Percentiles rank a stretch among this genome's conserved stretches.
Evolutionary conservation across 805 yeast species (phyloP).

Genomic region (Zygosaccharomyces rouxii): DNA sequence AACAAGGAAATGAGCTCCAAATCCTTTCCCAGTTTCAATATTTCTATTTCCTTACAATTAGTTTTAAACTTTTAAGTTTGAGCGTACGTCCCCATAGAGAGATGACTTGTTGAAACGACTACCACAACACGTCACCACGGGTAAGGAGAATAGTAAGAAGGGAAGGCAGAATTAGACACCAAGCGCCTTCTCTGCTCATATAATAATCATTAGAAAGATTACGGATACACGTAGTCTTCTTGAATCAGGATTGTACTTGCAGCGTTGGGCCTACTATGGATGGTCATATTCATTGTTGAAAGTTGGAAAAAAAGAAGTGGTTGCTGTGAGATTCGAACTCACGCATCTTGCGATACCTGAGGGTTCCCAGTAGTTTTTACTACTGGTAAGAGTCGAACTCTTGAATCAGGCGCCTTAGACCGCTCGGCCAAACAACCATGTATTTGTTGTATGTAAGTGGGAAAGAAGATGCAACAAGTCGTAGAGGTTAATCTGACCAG

Average conservation of each 20-base stretch:
- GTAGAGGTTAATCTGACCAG: too few relatives aligned
- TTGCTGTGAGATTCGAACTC: slow-evolving; percentile 32
- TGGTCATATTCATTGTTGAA: too few relatives aligned
- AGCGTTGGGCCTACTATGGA: too few relatives aligned
- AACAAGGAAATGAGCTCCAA: neutral
- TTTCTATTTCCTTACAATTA: neutral
- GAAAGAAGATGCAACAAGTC: too few relatives aligned
- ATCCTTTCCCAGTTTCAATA: neutral
- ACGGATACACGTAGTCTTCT: too few relatives aligned
- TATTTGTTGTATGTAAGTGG: too few relatives aligned
- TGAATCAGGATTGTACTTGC: too few relatives aligned
- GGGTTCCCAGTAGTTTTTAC: slow-evolving; percentile 17
- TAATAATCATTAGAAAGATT: too few relatives aligned
- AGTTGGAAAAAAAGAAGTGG: slow-evolving; percentile 13
- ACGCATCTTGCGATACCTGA: slow-evolving; percentile 32
- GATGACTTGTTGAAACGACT: neutral
- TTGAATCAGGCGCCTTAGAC: slow-evolving; percentile 33
- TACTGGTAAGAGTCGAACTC: slow-evolving; percentile 14
- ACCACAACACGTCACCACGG: neutral
- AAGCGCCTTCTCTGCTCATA: too few relatives aligned
- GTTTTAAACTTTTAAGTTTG: neutral
- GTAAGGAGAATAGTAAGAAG: neutral
- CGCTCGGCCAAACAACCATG: slow-evolving; percentile 31
- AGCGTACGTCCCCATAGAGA: neutral
- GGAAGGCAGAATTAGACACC: neutral